phyloP scores from a whole-genome alignment of 2,329 filamentous ascomycete genomes.

The Penicillium sp. region DNA sequence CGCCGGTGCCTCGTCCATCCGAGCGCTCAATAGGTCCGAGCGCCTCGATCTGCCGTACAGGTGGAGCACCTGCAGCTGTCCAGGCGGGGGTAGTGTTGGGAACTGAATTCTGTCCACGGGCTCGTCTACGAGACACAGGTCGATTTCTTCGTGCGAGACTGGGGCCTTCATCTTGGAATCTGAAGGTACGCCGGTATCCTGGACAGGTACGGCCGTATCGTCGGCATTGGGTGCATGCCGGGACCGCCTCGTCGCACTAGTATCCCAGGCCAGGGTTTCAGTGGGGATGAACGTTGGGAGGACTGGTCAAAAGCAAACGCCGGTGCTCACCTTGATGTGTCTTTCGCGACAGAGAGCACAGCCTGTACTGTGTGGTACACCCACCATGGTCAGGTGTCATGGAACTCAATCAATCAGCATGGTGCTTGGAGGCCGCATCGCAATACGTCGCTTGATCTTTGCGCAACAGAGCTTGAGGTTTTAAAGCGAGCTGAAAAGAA shows the following conservation, averaged over 20 bases:
- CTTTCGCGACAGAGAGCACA: slow-evolving; percentile 43
- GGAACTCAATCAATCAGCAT: slow-evolving; percentile 7
- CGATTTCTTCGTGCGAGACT: slow-evolving; percentile 34
- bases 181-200: slow-evolving; percentile 35
- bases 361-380: slow-evolving; percentile 44
- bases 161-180: slow-evolving; percentile 41
- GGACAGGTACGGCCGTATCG: slow-evolving; percentile 40
- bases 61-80: neutral
- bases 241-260: slow-evolving; percentile 49
- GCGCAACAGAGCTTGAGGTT: neutral
- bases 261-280: neutral
- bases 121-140: slow-evolving; percentile 10
- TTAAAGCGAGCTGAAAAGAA: neutral
- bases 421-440: slow-evolving; percentile 1
- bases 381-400: slow-evolving; percentile 35
- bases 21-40: neutral
- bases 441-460: neutral
- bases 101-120: slow-evolving; percentile 3
- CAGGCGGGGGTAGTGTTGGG: neutral
- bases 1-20: slow-evolving; percentile 1
- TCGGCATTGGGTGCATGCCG: slow-evolving; percentile 39
- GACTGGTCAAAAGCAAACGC: neutral
- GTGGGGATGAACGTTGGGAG: neutral
- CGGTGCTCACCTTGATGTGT: slow-evolving; percentile 36
- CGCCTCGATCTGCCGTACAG: slow-evolving; percentile 2